phyloP scores from a whole-genome alignment of 106 monocot species.

The Allium cepa region DNA sequence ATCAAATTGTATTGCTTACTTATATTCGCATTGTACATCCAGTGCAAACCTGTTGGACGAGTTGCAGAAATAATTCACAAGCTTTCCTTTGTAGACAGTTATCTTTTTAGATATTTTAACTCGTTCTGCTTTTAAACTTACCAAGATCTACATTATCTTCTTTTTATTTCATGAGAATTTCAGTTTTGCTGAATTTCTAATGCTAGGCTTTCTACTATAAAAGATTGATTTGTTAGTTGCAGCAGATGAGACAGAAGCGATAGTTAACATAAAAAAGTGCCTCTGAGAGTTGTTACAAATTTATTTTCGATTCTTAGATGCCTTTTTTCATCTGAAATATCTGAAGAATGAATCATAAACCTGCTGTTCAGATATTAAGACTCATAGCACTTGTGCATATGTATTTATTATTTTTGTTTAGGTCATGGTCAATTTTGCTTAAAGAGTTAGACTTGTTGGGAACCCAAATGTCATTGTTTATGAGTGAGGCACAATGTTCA shows the following conservation, averaged over 20 bases:
- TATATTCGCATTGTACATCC: background rate
- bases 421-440: constrained; percentile 89
- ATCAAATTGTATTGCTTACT: background rate
- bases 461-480: constrained; percentile 93
- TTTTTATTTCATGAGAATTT: too few relatives aligned
- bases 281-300: constrained; percentile 59
- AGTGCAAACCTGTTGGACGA: constrained; percentile 96
- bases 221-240: constrained; percentile 97
- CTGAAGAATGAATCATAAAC: background rate
- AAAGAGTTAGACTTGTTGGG: constrained; percentile 84
- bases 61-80: constrained; percentile 95
- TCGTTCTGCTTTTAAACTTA: background rate
- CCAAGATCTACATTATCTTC: too few relatives aligned
- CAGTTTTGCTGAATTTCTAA: too few relatives aligned
- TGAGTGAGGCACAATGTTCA: constrained; percentile 93
- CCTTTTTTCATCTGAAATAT: background rate
- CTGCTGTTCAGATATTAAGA: too few relatives aligned
- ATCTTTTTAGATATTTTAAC: background rate
- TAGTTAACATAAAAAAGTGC: constrained; percentile 97
- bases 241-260: constrained; percentile 84
- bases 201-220: constrained; percentile 1
- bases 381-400: background rate
- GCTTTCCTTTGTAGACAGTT: constrained; percentile 98
- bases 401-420: constrained; percentile 12
- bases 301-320: background rate